Conservation (phyloP, 768 basidiomycete species). For the Tephrocybe sp. region DNA sequence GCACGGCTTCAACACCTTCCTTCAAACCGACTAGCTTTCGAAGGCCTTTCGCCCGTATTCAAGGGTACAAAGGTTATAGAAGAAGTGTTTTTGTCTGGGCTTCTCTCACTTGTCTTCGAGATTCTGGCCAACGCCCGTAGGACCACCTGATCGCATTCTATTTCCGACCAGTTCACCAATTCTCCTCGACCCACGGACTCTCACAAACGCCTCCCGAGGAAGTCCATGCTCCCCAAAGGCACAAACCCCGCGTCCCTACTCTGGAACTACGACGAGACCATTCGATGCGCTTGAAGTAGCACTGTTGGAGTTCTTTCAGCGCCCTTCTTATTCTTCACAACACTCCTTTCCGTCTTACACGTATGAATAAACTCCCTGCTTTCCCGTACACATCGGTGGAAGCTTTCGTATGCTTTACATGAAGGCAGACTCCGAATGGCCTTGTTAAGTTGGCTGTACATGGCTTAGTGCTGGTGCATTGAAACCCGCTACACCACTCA, state of each 20-base stretch:
- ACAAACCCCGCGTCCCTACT: slow-evolving; percentile 3
- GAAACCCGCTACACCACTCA: not conserved
- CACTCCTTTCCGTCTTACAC: slow-evolving; percentile 4
- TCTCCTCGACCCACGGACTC: slow-evolving; percentile 10
- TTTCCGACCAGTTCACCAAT: not conserved
- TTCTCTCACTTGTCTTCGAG: too few relatives aligned
- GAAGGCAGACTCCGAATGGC: not conserved
- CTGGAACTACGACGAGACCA: not conserved
- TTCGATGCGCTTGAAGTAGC: not conserved
- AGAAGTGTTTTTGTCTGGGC: too few relatives aligned
- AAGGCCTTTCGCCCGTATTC: not conserved
- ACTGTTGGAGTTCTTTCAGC: not conserved
- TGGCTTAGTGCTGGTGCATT: not conserved
- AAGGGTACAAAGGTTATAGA: slow-evolving; percentile 1
- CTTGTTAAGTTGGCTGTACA: not conserved
- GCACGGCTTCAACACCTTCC: not conserved
- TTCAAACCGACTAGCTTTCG: not conserved
- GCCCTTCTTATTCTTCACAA: not conserved
- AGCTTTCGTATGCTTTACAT: not conserved
- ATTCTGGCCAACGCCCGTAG: too few relatives aligned
- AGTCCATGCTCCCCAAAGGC: not conserved
- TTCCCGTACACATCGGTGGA: slow-evolving; percentile 16
- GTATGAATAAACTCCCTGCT: not conserved
- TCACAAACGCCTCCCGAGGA: slow-evolving; percentile 1
- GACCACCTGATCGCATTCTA: slow-evolving; percentile 7